Evolutionary conservation across 768 basidiomycete species (phyloP).

Genomic region (Gymnopilus dilepis): DNA sequence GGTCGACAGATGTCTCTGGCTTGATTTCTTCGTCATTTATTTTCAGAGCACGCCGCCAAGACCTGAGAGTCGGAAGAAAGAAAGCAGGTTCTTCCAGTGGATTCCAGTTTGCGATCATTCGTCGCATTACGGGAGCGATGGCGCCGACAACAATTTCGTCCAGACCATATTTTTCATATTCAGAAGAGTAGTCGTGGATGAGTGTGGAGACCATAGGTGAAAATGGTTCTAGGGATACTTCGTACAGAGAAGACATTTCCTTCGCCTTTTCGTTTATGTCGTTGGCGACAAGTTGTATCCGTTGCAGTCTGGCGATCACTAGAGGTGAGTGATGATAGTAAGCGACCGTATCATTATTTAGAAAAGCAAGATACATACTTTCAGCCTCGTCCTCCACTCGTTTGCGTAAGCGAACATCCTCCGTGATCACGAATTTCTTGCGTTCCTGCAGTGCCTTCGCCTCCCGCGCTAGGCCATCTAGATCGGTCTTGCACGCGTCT

Average conservation of each 20-base stretch:
- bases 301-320: slow-evolving; percentile 83
- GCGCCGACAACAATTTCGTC: slow-evolving; percentile 96
- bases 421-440: slow-evolving; percentile 70
- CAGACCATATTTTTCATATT: slow-evolving; percentile 79
- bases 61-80: slow-evolving; percentile 67
- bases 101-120: slow-evolving; percentile 78
- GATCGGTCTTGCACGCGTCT: slow-evolving; percentile 80
- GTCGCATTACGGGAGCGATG: slow-evolving; percentile 80
- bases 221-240: slow-evolving; percentile 76
- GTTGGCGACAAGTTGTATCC: slow-evolving; percentile 75
- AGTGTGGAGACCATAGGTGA: slow-evolving; percentile 75
- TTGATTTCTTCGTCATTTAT: slow-evolving; percentile 54
- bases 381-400: slow-evolving; percentile 79
- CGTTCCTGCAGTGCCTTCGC: slow-evolving; percentile 83
- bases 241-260: slow-evolving; percentile 67
- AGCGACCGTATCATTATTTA: not conserved
- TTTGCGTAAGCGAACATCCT: slow-evolving; percentile 73
- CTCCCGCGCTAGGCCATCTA: slow-evolving; percentile 90
- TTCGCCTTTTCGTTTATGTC: slow-evolving; percentile 71
- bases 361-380: slow-evolving; percentile 48
- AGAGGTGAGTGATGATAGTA: slow-evolving; percentile 11
- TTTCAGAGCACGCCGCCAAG: slow-evolving; percentile 73
- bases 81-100: slow-evolving; percentile 79
- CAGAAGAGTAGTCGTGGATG: slow-evolving; percentile 67
- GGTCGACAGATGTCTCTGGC: slow-evolving; percentile 52